Conservation (phyloP, 129 eudicot species). For the Flaveria linearis region DNA sequence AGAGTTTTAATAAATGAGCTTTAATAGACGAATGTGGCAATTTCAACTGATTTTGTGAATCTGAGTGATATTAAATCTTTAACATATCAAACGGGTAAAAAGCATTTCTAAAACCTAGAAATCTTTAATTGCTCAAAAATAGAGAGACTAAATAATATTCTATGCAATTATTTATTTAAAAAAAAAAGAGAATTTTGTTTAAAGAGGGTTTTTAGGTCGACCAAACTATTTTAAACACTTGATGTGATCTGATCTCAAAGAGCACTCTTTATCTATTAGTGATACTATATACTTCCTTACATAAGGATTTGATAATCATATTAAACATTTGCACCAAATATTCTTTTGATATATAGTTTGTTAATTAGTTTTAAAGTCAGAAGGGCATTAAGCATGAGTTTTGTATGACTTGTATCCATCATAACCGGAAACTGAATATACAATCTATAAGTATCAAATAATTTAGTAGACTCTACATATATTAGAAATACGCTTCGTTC, state of each 20-base stretch:
- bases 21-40: no score
- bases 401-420: conserved; percentile 34
- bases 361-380: neutral
- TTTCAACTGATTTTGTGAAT: no score
- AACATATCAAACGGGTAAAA: no score
- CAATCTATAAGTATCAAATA: no score
- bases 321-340: neutral
- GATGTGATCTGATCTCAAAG: neutral
- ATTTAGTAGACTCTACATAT: no score
- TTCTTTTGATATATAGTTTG: neutral
- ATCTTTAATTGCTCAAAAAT: neutral
- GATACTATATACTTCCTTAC: no score
- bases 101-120: no score
- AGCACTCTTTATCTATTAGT: neutral
- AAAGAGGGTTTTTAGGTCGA: neutral
- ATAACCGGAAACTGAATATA: no score
- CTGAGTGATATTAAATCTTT: no score
- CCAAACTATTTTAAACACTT: no score
- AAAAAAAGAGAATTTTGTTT: neutral
- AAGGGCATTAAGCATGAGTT: neutral
- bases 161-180: neutral
- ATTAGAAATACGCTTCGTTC: no score
- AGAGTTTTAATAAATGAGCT: no score
- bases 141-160: neutral
- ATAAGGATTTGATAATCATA: neutral